Conservation (phyloP, 129 eudicot species). For the Pittosporum tobira region DNA sequence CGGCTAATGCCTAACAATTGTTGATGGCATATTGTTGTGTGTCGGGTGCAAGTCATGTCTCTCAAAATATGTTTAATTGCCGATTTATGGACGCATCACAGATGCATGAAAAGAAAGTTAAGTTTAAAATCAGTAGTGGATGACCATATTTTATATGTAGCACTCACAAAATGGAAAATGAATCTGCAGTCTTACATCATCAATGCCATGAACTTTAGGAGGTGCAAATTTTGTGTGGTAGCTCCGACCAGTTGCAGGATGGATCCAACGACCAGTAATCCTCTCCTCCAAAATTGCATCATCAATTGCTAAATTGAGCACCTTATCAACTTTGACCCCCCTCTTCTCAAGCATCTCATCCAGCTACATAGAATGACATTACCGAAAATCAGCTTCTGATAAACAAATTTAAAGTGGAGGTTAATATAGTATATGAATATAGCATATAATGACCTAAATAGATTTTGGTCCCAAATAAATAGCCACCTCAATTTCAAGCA, state of each 20-base stretch:
- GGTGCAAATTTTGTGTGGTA: slow-evolving; percentile 98
- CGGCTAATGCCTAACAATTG: too few species aligned
- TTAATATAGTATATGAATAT: too few species aligned
- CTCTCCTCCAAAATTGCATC: slow-evolving; percentile 59
- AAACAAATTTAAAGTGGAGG: not conserved
- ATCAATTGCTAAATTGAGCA: slow-evolving; percentile 49
- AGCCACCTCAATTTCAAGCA: slow-evolving; percentile 3
- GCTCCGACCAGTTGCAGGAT: slow-evolving; percentile 85
- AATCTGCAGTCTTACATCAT: slow-evolving; percentile 57
- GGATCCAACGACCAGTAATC: slow-evolving; percentile 82
- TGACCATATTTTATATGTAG: not conserved
- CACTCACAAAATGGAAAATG: not conserved
- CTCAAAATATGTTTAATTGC: not conserved
- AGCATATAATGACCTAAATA: not conserved
- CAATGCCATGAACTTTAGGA: slow-evolving; percentile 73
- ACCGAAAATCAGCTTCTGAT: not conserved
- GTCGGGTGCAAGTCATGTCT: not conserved
- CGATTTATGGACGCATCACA: not conserved
- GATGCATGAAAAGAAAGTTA: not conserved
- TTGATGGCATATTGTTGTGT: not conserved
- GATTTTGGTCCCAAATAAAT: not conserved
- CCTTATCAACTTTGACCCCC: slow-evolving; percentile 61
- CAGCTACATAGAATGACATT: slow-evolving; percentile 38
- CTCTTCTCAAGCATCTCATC: slow-evolving; percentile 83
- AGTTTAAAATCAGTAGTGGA: not conserved